Conservation (phyloP, 1,284 basidiomycete genomes). For the Pterula multifida region DNA sequence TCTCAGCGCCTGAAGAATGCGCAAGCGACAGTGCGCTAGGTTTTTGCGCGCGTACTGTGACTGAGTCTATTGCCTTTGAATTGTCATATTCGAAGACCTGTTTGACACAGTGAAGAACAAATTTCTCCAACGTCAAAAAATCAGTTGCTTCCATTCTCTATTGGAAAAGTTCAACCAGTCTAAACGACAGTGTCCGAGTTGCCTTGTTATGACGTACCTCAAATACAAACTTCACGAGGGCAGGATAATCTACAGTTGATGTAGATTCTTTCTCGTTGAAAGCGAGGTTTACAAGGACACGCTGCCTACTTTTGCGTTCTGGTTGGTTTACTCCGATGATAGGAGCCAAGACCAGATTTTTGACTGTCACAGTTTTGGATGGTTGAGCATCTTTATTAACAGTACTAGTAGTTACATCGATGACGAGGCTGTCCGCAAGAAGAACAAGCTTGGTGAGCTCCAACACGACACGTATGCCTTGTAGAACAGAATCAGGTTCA, state of each 20-base stretch:
- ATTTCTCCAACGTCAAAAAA: slow-evolving; percentile 38
- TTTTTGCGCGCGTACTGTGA: slow-evolving; percentile 34
- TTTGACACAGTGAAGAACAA: slow-evolving; percentile 27
- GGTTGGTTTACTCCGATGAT: slow-evolving; percentile 43
- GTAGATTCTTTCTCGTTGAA: slow-evolving; percentile 19
- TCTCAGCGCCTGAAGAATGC: slow-evolving; percentile 34
- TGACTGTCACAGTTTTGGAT: slow-evolving; percentile 21
- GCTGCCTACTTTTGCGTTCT: slow-evolving; percentile 36
- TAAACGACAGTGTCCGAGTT: neutral
- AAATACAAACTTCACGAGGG: slow-evolving; percentile 18
- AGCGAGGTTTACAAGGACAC: slow-evolving; percentile 28
- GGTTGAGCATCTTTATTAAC: neutral
- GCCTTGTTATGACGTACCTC: slow-evolving; percentile 15
- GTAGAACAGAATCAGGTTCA: slow-evolving; percentile 20
- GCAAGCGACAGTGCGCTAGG: slow-evolving; percentile 40
- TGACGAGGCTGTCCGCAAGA: slow-evolving; percentile 22
- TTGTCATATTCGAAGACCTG: slow-evolving; percentile 18
- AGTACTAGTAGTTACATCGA: slow-evolving; percentile 17
- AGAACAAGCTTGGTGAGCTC: slow-evolving; percentile 29
- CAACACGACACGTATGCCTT: slow-evolving; percentile 24
- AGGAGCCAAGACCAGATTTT: slow-evolving; percentile 25
- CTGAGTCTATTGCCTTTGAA: slow-evolving; percentile 20
- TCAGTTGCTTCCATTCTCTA: slow-evolving; percentile 28
- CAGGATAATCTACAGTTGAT: slow-evolving; percentile 20
- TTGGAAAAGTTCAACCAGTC: neutral